Base-by-base conservation (phyloP, 2,329 filamentous ascomycete species). In the Fusarium duplospermum region DNA sequence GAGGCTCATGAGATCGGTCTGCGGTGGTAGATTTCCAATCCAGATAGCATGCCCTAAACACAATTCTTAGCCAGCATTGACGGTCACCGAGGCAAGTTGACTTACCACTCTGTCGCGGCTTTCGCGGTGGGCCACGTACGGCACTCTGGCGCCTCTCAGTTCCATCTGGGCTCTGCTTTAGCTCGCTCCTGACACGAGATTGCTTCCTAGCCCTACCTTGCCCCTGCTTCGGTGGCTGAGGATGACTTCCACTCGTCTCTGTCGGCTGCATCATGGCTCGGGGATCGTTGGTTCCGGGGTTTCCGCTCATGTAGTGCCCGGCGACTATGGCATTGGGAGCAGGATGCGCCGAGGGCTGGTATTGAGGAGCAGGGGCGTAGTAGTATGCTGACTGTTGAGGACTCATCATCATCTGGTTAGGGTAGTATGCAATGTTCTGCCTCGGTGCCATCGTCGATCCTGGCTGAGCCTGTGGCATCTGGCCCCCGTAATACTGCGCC, bases 21-120 rank as follows among this genome's bases (percentile, higher is more conserved):
- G 93, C 1, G 94, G 93, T 5, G 96, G 95, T 0, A 98, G 86
- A 80, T 98, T 98, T 45, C 96, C 96, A 31, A 98, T 94, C 96
- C 96, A 98, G 22, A 98, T 91, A 1, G 96, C 96, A 81, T 98
- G 93, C 2, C 95, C 96, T 86, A 67, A 40, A 68, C 54, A 33
- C 50, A 9, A 50, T 31, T 9, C 66, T 64, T 71, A 65, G 70
- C 29, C 54, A 62, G 47, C 50, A 47, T 16, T 61, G 52, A 57
- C 42, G 9, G 31, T 54, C 52, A 61, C 66, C 75, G 72, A 40
- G 63, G 69, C 27, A 54, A 56, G 24, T 64, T 20, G 45, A 79
- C 88, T 82, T 82, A 91, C 90, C 90, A 79, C 88, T 92, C 80
- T 92, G 90, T 69, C 87, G 86, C 68, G 90, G 82, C 74, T 83